Conservation (phyloP, 2,329 filamentous ascomycete genomes). For the Fusarium devonianum region DNA sequence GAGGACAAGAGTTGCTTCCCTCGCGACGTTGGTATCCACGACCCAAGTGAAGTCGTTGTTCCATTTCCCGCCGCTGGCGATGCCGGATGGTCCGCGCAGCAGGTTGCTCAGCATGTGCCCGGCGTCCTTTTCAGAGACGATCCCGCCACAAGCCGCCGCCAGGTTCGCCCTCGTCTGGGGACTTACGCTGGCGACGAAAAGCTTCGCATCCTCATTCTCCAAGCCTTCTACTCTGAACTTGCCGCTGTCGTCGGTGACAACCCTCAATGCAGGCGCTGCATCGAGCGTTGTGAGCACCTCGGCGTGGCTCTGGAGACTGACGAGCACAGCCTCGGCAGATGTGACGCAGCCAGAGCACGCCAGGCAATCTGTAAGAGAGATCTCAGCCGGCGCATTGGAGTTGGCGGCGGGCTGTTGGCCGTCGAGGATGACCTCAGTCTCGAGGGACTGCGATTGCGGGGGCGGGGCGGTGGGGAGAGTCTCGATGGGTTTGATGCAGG, state of each 20-base stretch:
- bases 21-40: conserved; percentile 84
- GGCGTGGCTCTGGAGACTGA: conserved; percentile 90
- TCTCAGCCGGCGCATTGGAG: conserved; percentile 78
- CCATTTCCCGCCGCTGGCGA: conserved; percentile 73
- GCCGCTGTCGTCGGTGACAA: conserved; percentile 46
- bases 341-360: conserved; percentile 98
- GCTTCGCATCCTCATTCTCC: conserved; percentile 68
- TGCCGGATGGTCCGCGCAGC: conserved; percentile 70
- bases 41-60: conserved; percentile 87
- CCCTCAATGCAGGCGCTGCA: conserved; percentile 60
- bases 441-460: conserved; percentile 48
- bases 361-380: conserved; percentile 95
- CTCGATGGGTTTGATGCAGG: conserved; percentile 97
- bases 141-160: conserved; percentile 79
- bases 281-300: conserved; percentile 89
- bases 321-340: conserved; percentile 95
- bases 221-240: conserved; percentile 56
- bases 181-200: conserved; percentile 92
- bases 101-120: conserved; percentile 85
- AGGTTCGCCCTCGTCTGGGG: conserved; percentile 90
- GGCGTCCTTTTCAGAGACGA: conserved; percentile 74
- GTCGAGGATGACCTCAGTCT: conserved; percentile 92
- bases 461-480: conserved; percentile 72
- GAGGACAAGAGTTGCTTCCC: conserved; percentile 83
- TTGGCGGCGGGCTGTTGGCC: conserved; percentile 70